Evolutionary conservation across 257 asterid species (phyloP).

Genomic region (Buddleja alternifolia): DNA sequence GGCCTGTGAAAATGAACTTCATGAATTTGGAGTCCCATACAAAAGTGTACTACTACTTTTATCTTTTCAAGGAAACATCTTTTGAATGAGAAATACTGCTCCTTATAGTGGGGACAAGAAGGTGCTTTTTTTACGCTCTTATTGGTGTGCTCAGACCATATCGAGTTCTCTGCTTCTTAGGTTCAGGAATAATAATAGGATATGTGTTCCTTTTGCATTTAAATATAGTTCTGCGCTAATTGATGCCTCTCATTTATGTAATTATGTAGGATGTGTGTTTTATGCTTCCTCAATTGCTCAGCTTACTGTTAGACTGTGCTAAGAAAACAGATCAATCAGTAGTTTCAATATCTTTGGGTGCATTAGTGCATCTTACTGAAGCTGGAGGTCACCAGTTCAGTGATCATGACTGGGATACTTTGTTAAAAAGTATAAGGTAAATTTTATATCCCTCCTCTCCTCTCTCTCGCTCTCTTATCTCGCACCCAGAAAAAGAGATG

Average conservation of each 20-base stretch:
- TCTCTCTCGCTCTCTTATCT: background rate
- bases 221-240: slow-evolving; percentile 32
- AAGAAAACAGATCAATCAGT: slow-evolving; percentile 94
- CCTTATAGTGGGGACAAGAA: slow-evolving; percentile 17
- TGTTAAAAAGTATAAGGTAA: slow-evolving; percentile 91
- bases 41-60: slow-evolving; percentile 8
- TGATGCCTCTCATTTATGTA: slow-evolving; percentile 43
- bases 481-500: background rate
- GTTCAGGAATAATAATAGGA: slow-evolving; percentile 2
- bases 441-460: slow-evolving; percentile 6
- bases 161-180: slow-evolving; percentile 22
- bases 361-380: slow-evolving; percentile 94
- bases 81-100: slow-evolving; percentile 24
- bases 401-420: slow-evolving; percentile 90
- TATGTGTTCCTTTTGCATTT: slow-evolving; percentile 6
- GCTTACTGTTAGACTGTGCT: slow-evolving; percentile 96
- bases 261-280: slow-evolving; percentile 92
- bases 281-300: slow-evolving; percentile 93
- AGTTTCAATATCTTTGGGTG: slow-evolving; percentile 94
- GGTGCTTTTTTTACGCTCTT: background rate
- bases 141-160: background rate
- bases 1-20: slow-evolving; percentile 4
- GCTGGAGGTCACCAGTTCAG: slow-evolving; percentile 99
- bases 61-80: slow-evolving; percentile 15
- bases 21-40: background rate